Conservation (phyloP, 2,329 filamentous ascomycete genomes). For the Harringtonia aguacate region DNA sequence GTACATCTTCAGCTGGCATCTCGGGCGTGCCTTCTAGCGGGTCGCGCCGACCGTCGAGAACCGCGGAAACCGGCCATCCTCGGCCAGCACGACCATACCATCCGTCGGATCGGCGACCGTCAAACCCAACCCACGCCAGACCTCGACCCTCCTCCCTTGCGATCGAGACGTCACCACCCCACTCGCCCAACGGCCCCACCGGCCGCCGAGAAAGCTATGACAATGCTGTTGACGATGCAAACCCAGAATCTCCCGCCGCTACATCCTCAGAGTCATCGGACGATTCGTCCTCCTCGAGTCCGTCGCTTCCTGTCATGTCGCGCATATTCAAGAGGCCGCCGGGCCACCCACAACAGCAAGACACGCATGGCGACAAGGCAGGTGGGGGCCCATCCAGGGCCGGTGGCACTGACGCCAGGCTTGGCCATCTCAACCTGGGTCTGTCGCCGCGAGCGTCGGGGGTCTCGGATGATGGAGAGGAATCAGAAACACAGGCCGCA, state of each 20-base stretch:
- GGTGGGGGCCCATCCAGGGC: constrained; percentile 2
- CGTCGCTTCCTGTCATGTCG: constrained; percentile 44
- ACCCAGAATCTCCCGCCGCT: constrained; percentile 31
- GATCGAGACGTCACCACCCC: background rate
- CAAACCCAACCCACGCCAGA: too few relatives aligned
- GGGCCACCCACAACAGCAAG: constrained; percentile 26
- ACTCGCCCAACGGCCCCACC: constrained; percentile 13
- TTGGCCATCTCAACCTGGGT: background rate
- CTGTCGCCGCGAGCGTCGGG: background rate
- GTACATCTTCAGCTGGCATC: constrained; percentile 34
- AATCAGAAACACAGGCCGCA: constrained; percentile 44
- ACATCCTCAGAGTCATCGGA: constrained; percentile 23
- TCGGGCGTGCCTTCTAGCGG: constrained; percentile 14
- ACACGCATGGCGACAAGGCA: background rate
- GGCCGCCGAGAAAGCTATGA: constrained; percentile 1
- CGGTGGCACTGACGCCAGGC: constrained; percentile 16
- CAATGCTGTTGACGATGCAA: constrained; percentile 19
- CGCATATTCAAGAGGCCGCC: constrained; percentile 50
- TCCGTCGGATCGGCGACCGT: too few relatives aligned
- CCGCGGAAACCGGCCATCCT: background rate
- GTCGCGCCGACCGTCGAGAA: background rate
- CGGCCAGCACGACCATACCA: background rate
- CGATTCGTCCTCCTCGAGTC: constrained; percentile 11
- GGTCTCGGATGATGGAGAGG: constrained; percentile 33
- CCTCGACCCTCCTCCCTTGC: too few relatives aligned